phyloP scores from a whole-genome alignment of 768 basidiomycete species.

The Auriscalpium vulgare region DNA sequence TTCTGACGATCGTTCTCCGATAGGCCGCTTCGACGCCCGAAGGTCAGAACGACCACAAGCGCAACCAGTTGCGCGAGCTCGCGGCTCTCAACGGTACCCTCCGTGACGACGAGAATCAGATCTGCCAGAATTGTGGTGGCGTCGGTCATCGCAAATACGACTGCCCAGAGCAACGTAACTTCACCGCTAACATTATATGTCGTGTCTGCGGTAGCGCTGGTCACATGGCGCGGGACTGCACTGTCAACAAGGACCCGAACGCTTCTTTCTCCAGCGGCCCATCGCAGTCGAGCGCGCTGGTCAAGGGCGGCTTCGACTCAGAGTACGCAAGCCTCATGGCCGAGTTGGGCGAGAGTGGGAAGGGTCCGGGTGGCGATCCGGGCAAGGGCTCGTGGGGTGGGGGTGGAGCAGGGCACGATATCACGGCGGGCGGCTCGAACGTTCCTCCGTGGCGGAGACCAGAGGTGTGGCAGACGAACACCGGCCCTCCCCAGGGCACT shows the following conservation, averaged over 20 bases:
- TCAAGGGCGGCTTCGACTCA: conserved; percentile 85
- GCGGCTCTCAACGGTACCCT: conserved; percentile 97
- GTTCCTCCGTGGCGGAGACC: conserved; percentile 90
- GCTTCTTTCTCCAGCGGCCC: conserved; percentile 50
- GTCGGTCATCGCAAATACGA: conserved; percentile 98
- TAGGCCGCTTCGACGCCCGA: conserved; percentile 98
- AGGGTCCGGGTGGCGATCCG: conserved; percentile 45
- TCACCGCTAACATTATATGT: conserved; percentile 99
- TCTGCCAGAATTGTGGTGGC: conserved; percentile 94
- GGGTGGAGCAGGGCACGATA: conserved; percentile 47
- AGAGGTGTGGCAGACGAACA: conserved; percentile 67
- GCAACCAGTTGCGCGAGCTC: conserved; percentile 95
- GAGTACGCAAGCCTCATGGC: conserved; percentile 98
- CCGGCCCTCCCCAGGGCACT: conserved; percentile 29
- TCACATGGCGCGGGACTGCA: conserved; percentile 98
- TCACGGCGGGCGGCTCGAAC: conserved; percentile 58
- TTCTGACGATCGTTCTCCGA: not conserved
- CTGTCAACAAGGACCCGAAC: conserved; percentile 58
- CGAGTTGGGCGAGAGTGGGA: conserved; percentile 84
- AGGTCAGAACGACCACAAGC: conserved; percentile 99
- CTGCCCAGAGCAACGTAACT: conserved; percentile 97
- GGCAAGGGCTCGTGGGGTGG: conserved; percentile 57
- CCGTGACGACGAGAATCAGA: conserved; percentile 98
- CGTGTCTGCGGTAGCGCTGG: conserved; percentile 97
- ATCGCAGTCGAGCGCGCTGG: conserved; percentile 36